Evolutionary conservation across 495 filamentous ascomycete genomes (phyloP).

Genomic region (Neohortaea acidophila): DNA sequence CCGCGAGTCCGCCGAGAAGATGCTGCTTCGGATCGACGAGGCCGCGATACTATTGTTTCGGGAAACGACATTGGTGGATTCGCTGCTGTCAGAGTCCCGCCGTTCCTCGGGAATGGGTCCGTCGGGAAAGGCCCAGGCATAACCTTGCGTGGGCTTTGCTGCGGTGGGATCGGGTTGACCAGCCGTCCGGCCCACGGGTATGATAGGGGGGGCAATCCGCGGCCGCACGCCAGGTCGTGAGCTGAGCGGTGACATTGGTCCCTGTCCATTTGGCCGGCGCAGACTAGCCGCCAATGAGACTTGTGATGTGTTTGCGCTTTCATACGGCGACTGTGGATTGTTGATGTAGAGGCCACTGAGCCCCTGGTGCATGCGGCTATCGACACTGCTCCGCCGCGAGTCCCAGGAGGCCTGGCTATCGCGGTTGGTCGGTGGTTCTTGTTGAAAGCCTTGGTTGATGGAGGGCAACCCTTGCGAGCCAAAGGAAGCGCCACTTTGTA

Average conservation of each 20-base stretch:
- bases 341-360: constrained; percentile 25
- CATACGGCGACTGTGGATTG: constrained; percentile 27
- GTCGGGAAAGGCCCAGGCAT: constrained; percentile 31
- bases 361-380: constrained; percentile 27
- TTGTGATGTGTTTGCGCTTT: constrained; percentile 29
- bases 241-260: constrained; percentile 25
- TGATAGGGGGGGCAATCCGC: constrained; percentile 28
- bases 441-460: constrained; percentile 26
- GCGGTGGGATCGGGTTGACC: constrained; percentile 31
- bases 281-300: constrained; percentile 28
- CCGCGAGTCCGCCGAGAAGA: constrained; percentile 26
- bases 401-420: constrained; percentile 22
- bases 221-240: constrained; percentile 15
- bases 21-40: constrained; percentile 28
- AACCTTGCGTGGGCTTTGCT: constrained; percentile 29
- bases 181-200: constrained; percentile 19
- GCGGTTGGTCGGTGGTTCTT: constrained; percentile 17
- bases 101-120: constrained; percentile 22
- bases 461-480: constrained; percentile 8
- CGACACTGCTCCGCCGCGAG: constrained; percentile 30
- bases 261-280: constrained; percentile 24
- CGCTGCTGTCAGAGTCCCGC: constrained; percentile 24
- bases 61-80: constrained; percentile 24
- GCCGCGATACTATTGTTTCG: constrained; percentile 27
- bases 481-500: constrained; percentile 13